A percentile compares a stretch with the other conserved stretches of the same genome.
phyloP scores from a whole-genome alignment of 176 grass and related monocot genomes.

The Lolium perenne region DNA sequence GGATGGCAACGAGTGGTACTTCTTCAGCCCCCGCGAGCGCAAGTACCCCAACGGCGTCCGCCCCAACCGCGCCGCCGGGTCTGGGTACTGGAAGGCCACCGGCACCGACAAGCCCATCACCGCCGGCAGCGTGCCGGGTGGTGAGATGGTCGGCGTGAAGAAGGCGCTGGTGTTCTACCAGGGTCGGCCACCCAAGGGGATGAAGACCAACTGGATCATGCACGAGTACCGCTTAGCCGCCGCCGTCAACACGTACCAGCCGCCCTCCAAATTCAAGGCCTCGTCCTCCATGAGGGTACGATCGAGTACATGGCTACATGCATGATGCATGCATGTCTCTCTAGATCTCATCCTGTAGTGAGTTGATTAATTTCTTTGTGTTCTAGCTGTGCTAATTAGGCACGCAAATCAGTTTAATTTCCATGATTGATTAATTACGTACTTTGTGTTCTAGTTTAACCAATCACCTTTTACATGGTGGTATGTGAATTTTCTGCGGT shows the following conservation, averaged over 20 bases:
- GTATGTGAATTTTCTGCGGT: background rate
- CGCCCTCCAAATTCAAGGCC: background rate
- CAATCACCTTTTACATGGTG: background rate
- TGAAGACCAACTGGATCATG: constrained; percentile 97
- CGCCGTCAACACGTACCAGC: constrained; percentile 35
- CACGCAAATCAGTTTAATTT: too few species aligned
- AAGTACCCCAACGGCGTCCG: constrained; percentile 65
- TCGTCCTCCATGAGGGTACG: constrained; percentile 58
- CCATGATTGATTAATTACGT: too few species aligned
- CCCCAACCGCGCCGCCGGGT: constrained; percentile 58
- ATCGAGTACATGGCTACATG: background rate
- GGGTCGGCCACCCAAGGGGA: constrained; percentile 61
- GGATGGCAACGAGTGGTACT: constrained; percentile 52
- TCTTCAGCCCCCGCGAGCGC: constrained; percentile 64
- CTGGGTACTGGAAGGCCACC: constrained; percentile 95
- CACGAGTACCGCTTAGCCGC: constrained; percentile 92
- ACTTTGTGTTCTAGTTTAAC: background rate
- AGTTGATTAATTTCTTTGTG: background rate
- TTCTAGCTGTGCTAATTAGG: too few species aligned
- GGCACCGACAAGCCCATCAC: constrained; percentile 91
- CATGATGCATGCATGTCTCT: background rate
- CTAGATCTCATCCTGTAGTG: background rate
- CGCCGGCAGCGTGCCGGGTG: constrained; percentile 15
- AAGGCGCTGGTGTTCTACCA: constrained; percentile 63
- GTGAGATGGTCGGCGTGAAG: constrained; percentile 53